These are phyloP conservation scores for Linnemannia elongata DNA, from an alignment of 192 early-diverging fungal genomes.

Conservation along the genomic window DNA sequence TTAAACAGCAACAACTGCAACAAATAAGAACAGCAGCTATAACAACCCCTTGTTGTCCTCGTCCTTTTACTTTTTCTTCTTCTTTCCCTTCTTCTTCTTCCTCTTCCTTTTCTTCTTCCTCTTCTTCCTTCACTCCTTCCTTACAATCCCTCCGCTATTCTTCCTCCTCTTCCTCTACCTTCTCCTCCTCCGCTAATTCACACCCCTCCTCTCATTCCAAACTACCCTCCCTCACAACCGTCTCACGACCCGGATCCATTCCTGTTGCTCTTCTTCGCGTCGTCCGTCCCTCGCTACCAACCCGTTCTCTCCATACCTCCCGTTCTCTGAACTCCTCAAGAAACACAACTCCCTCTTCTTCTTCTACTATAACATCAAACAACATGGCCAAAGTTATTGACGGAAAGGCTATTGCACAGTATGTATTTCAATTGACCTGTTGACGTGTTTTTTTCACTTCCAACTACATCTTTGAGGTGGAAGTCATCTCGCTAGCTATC, in stretches of 20 bases:
- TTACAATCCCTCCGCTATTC: neutral
- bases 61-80: neutral
- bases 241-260: constrained; percentile 6
- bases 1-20: neutral
- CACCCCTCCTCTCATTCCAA: neutral
- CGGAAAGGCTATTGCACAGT: constrained; percentile 86
- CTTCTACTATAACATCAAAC: neutral
- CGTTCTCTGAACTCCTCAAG: neutral
- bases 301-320: constrained; percentile 13
- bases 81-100: neutral
- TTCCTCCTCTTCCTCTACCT: neutral
- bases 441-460: neutral
- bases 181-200: constrained; percentile 4
- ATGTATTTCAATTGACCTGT: constrained; percentile 24
- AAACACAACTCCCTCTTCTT: neutral
- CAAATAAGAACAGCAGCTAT: neutral
- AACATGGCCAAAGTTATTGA: constrained; percentile 76
- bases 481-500: neutral
- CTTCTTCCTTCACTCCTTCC: neutral
- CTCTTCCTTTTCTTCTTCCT: constrained; percentile 4
- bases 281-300: neutral
- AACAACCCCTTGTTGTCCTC: constrained; percentile 6
- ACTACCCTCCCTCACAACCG: neutral
- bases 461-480: neutral
- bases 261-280: neutral